Base-by-base conservation (phyloP, 805 yeast species). In the Candida krabiensis region DNA sequence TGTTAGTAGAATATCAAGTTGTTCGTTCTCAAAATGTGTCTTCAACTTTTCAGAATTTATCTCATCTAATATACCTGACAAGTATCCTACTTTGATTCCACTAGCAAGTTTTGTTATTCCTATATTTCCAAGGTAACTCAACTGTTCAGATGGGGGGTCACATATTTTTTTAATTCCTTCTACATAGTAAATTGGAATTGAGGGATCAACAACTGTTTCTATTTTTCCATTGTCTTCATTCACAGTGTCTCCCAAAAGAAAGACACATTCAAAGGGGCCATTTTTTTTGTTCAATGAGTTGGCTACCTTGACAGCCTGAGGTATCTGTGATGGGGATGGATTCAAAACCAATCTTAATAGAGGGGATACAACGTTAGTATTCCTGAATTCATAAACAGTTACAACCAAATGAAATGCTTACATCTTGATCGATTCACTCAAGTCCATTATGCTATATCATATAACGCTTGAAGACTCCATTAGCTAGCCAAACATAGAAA, bases 221-320 rank as follows among this genome's bases (percentile, higher is more conserved):
- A 47, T 19, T 3, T 15, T 21, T 5, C 30, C 31, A 3, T 38
- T 33, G 18, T 38, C 46, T 5, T 52, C 44, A 0, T 34, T 19
- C 0, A 58, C 39, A 1, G 67, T 55, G 46, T 75, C 75, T 0
- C 86, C 86, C 5, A 82, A 48, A 4, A 81, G 51, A 2, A 83
- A 27, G 0, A 74, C 71, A 2, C 73, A 64, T 31, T 73, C 81
- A 50, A 83, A 83, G 0, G 88, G 88, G 0, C 89, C 89, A 30
- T 79, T 79, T 48, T 77, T 81, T 16, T 53, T 41, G 49, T 80
- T 65, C 35, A 82, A 68, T 1, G 64, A 43, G 49, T 77, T 73
- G 4, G 79, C 69, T 35, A 73, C 69, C 28, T 49, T 57, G 5
- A 74, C 48, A 0, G 75, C 64, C 41, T 73, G 75, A 0, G 69